Base-by-base conservation (phyloP, 2,329 filamentous ascomycete species). In the Apiospora marii region DNA sequence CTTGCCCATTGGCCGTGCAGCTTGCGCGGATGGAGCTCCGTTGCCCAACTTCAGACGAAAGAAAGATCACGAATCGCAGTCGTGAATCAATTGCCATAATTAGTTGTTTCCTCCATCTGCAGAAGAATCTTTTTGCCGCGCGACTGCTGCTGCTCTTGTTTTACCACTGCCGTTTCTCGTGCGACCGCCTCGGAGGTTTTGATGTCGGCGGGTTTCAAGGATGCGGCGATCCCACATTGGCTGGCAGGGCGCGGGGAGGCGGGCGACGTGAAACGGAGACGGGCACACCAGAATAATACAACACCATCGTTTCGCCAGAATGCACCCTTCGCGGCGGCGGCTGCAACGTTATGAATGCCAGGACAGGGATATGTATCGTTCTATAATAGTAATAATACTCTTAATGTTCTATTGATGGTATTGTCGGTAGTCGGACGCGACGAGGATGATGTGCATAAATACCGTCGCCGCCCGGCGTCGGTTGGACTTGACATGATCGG, bases 171-270 rank as follows among this genome's bases (percentile, higher is more conserved):
- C 10, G 41, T 22, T 22, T 61, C 22, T 61, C 53, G 53, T 61
- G 53, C 53, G 53, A 61, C 22, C 27, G 27, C 53, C 53, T 30
- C 30, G 27, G 27, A 4, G 27, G 53, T 61, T 61, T 61, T 10
- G 30, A 61, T 61, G 30, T 61, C 53, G 27, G 30, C 4, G 8
- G 34, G 58, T 64, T 64, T 64, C 58, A 64, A 61, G 53, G 53
- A 61, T 61, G 53, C 19, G 8, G 53, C 53, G 53, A 61, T 61
- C 30, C 53, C 30, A 61, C 53, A 61, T 61, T 61, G 30, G 53
- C 53, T 61, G 51, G 44, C 16, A 7, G 46, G 46, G 22, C 46
- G 27, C n/a, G 51, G 30, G 30, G 27, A 27, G 49, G n/a, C n/a
- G 27, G 53, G 53, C 7, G 16, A 22, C 53, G 53, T 61, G 53